These are phyloP conservation scores for Pyrenopolyporus hunteri DNA, from an alignment of 495 filamentous ascomycete genomes.

Conservation along the genomic window DNA sequence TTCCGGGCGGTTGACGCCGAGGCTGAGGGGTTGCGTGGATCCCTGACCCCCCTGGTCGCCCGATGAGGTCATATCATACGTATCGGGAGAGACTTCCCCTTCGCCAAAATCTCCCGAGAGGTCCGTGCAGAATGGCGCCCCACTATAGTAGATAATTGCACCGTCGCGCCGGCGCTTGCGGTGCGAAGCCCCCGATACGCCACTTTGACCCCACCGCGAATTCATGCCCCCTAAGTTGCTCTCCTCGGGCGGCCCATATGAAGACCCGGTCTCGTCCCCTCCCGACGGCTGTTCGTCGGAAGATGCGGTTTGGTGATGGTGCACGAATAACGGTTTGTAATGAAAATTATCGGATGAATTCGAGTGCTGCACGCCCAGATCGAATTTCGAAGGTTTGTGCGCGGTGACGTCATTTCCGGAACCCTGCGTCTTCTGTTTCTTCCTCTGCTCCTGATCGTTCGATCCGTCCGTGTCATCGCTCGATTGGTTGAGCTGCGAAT, in stretches of 20 bases:
- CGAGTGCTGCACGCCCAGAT: conserved; percentile 40
- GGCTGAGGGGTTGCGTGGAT: conserved; percentile 19
- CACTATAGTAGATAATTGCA: conserved; percentile 81
- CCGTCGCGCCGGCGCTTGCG: conserved; percentile 62
- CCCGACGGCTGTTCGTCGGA: conserved; percentile 52
- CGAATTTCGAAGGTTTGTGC: conserved; percentile 48
- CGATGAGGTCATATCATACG: conserved; percentile 48
- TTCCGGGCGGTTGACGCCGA: conserved; percentile 32
- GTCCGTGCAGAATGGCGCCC: conserved; percentile 76
- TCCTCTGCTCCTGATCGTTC: conserved; percentile 42
- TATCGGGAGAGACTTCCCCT: conserved; percentile 46
- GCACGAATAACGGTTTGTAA: conserved; percentile 68
- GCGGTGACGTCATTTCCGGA: conserved; percentile 37
- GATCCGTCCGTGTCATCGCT: conserved; percentile 51
- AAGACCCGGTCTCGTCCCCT: conserved; percentile 47
- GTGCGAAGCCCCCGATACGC: conserved; percentile 49
- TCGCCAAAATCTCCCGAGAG: conserved; percentile 64
- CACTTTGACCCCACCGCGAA: conserved; percentile 50
- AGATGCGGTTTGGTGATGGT: conserved; percentile 43
- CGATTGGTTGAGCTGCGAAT: conserved; percentile 47
- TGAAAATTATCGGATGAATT: conserved; percentile 58
- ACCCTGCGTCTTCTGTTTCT: conserved; percentile 49
- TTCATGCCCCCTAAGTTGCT: conserved; percentile 48
- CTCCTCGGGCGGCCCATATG: conserved; percentile 42
- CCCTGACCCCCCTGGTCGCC: conserved; percentile 36